Evolutionary conservation across 192 early-diverging fungal genomes (phyloP), one percentile per base, ranked within the genome.

Genomic region (Gamsiella multidivaricata): DNA sequence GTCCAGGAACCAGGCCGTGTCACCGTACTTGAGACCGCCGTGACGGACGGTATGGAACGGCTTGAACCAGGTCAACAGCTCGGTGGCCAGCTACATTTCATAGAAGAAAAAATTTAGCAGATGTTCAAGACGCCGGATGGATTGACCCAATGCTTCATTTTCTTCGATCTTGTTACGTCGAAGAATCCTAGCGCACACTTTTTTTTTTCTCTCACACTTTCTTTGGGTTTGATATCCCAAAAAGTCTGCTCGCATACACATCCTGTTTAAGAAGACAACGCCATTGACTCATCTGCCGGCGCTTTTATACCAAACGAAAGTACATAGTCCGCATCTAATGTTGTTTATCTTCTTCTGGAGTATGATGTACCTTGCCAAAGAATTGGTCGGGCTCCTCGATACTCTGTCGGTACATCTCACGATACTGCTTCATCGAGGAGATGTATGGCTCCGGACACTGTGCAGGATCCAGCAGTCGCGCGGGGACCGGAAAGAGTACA

Each of bases 1-100:
- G 63, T 92, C 91, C 37, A 88, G 81, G 85, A 98, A 98, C 97
- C 97, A 98, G 39, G 94, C 88, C 61, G 95, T 87, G 80, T 98
- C 90, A 54, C 97, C 97, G 47, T 91, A 83, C 22, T 88, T 67
- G 60, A 97, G 91, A 47, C 82, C 79, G 29, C 96, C 95, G 39
- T 86, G 85, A 12, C 69, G 73, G 54, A 93, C 91, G 20, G 81
- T 86, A 52, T 87, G 80, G 80, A 96, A 96, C 26, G 93, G 92
- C 61, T 82, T 86, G 66, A 83, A 80, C 96, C 96, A 98, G 26
- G 84, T 81, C 62, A 98, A 72, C 26, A 92, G 69, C 32, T 96
- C 91, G 28, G 80, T 86, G 3, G 94, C 96, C 15, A 90, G 43
- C 92, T 78, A 55, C 46, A 10, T 36, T n/a, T 10, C 1, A 22